phyloP scores from a whole-genome alignment of 306 rosid species.

The Morella rubra region DNA sequence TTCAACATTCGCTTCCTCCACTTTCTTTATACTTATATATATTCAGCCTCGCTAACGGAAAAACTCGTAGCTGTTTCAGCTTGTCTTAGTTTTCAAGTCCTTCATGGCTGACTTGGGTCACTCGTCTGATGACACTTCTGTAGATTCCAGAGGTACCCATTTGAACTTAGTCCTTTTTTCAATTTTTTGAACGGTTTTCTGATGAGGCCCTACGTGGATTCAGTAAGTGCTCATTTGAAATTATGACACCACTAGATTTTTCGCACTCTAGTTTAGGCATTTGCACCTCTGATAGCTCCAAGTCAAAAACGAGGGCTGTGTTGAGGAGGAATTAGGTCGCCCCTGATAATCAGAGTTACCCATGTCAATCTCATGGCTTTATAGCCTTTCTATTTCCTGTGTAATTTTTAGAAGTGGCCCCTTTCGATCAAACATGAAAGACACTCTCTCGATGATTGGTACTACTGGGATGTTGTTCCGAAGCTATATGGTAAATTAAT shows the following conservation, averaged over 20 bases:
- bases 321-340: neutral
- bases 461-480: neutral
- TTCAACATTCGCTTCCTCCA: conserved; percentile 19
- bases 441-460: neutral
- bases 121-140: conserved; percentile 44
- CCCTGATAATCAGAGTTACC: neutral
- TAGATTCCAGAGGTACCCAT: conserved; percentile 60
- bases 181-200: neutral
- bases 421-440: neutral
- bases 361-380: neutral
- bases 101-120: conserved; percentile 56
- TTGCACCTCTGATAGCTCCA: neutral
- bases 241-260: neutral
- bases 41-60: neutral
- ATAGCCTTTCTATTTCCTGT: neutral
- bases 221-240: neutral
- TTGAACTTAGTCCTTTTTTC: conserved; percentile 7
- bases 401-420: neutral
- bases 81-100: conserved; percentile 28
- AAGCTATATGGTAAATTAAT: neutral
- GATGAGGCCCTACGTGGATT: neutral
- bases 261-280: neutral
- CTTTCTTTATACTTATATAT: neutral
- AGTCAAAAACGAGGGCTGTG: neutral
- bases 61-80: neutral